Conservation (phyloP, 1,284 basidiomycete species). For the Melampsora americana region DNA sequence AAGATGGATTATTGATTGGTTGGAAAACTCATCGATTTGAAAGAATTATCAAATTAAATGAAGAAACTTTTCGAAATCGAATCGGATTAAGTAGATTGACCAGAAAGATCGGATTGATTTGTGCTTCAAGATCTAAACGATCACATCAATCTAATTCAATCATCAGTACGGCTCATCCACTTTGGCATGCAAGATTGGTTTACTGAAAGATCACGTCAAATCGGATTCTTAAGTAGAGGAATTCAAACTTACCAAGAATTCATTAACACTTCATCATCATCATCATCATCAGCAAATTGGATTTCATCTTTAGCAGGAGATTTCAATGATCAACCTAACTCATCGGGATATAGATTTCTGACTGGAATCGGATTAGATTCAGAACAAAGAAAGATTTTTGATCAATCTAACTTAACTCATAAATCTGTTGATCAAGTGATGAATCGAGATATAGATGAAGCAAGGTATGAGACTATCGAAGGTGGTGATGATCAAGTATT, state of each 20-base stretch:
- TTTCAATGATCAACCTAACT: conserved; percentile 38
- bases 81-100: too few species aligned
- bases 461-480: conserved; percentile 21
- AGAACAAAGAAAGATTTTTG: not conserved
- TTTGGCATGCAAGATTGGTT: conserved; percentile 31
- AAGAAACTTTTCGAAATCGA: conserved; percentile 13
- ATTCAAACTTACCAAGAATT: not conserved
- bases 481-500: conserved; percentile 42
- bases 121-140: conserved; percentile 8
- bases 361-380: not conserved
- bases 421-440: conserved; percentile 16
- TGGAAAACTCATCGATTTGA: conserved; percentile 12
- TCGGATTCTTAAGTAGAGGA: conserved; percentile 8
- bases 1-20: conserved; percentile 38
- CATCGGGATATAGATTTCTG: conserved; percentile 22
- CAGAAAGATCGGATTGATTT: conserved; percentile 25
- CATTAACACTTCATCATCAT: not conserved
- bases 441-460: not conserved
- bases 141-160: too few species aligned
- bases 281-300: too few species aligned
- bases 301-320: conserved; percentile 27
- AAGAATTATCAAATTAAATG: conserved; percentile 18
- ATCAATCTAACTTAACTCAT: conserved; percentile 21
- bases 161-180: conserved; percentile 32
- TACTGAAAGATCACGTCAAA: conserved; percentile 40